phyloP scores from a whole-genome alignment of 805 yeast genomes.

The Candida chilensis region DNA sequence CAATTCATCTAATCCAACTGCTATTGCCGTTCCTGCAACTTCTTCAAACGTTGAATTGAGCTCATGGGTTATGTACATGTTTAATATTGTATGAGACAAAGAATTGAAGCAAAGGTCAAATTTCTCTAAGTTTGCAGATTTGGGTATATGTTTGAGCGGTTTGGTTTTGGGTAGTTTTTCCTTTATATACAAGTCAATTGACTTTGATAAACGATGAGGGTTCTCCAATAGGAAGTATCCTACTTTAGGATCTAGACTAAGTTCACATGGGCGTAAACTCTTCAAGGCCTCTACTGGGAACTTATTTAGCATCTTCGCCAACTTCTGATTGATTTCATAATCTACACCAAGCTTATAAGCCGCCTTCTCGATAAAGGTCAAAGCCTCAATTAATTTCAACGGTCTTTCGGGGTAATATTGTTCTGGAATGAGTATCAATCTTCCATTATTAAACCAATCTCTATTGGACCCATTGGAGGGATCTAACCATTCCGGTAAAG shows the following conservation, averaged over 20 bases:
- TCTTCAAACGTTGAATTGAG: no score
- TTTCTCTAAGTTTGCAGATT: no score
- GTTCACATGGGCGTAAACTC: slow-evolving; percentile 8
- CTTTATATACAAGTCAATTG: neutral
- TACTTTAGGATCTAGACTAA: slow-evolving; percentile 7
- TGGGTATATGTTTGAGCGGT: neutral
- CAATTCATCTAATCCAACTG: no score
- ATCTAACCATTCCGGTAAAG: slow-evolving; percentile 35
- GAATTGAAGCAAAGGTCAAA: no score
- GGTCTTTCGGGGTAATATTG: slow-evolving; percentile 20
- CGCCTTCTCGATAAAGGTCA: slow-evolving; percentile 25
- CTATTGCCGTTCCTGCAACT: no score
- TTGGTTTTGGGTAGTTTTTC: neutral
- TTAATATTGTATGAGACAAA: no score
- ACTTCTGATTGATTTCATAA: slow-evolving; percentile 8
- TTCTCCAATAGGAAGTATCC: slow-evolving; percentile 5
- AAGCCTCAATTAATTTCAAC: slow-evolving; percentile 25
- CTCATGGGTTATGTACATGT: no score
- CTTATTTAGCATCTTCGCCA: slow-evolving; percentile 7
- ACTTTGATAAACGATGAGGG: slow-evolving; percentile 1
- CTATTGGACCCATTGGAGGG: slow-evolving; percentile 40
- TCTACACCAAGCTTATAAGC: slow-evolving; percentile 20
- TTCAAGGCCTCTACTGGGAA: slow-evolving; percentile 19
- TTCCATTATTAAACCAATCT: slow-evolving; percentile 39
- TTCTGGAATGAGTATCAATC: slow-evolving; percentile 28